These are phyloP conservation scores for Phytophthora parvispora DNA, from an alignment of 352 stramenopile genomes.

Conservation along the genomic window DNA sequence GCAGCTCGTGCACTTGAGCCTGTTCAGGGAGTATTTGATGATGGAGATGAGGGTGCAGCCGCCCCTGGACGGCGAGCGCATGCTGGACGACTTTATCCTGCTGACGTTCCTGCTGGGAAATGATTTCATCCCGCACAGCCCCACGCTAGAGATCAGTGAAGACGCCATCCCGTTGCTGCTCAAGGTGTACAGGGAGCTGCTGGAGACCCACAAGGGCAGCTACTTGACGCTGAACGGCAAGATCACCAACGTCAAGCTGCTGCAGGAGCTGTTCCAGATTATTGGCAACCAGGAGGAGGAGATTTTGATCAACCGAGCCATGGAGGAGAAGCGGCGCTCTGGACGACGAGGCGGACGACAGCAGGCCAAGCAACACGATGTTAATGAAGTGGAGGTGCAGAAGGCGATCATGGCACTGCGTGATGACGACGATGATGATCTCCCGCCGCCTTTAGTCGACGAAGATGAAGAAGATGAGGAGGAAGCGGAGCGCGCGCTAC, in stretches of 20 bases:
- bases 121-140: slow-evolving; percentile 99
- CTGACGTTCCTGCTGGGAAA: slow-evolving; percentile 99
- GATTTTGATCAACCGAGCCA: slow-evolving; percentile 88
- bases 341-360: slow-evolving; percentile 40
- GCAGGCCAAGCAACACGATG: slow-evolving; percentile 48
- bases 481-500: slow-evolving; percentile 58
- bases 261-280: slow-evolving; percentile 94
- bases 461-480: slow-evolving; percentile 65
- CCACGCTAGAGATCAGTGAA: slow-evolving; percentile 98
- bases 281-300: slow-evolving; percentile 97
- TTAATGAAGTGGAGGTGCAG: slow-evolving; percentile 56
- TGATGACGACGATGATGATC: slow-evolving; percentile 52
- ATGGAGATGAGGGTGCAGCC: slow-evolving; percentile 94
- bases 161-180: slow-evolving; percentile 97
- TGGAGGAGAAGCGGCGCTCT: slow-evolving; percentile 63
- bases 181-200: slow-evolving; percentile 93
- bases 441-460: slow-evolving; percentile 40
- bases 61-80: slow-evolving; percentile 89
- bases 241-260: slow-evolving; percentile 90
- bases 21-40: slow-evolving; percentile 98
- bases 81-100: slow-evolving; percentile 99
- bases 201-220: slow-evolving; percentile 84
- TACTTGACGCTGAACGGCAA: slow-evolving; percentile 95
- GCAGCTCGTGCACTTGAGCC: slow-evolving; percentile 97
- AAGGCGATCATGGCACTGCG: slow-evolving; percentile 58